Conservation (phyloP, 805 yeast species). For the Diddensiella caesifluorescens region DNA sequence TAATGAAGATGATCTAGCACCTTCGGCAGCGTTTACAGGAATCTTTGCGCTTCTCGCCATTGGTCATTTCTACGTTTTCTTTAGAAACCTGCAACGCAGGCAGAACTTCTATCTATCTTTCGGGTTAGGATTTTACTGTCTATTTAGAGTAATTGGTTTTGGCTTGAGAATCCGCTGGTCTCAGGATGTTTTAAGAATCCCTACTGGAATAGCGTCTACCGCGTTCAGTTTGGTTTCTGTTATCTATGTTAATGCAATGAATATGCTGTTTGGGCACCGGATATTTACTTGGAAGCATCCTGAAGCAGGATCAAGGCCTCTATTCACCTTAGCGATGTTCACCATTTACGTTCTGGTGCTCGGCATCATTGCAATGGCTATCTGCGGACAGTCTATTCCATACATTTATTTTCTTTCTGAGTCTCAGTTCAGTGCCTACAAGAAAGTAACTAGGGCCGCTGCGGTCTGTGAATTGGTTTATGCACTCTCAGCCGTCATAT, state of each 20-base stretch:
- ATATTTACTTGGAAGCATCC: slow-evolving; percentile 76
- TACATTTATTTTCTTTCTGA: slow-evolving; percentile 42
- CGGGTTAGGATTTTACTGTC: slow-evolving; percentile 49
- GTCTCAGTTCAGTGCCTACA: slow-evolving; percentile 35
- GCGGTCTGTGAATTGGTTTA: slow-evolving; percentile 44
- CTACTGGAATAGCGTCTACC: slow-evolving; percentile 52
- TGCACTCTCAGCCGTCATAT: slow-evolving; percentile 46
- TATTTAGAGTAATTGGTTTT: slow-evolving; percentile 54
- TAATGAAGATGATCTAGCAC: slow-evolving; percentile 47
- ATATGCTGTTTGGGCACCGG: slow-evolving; percentile 64
- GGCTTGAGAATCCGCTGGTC: slow-evolving; percentile 57
- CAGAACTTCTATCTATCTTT: slow-evolving; percentile 56
- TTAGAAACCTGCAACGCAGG: slow-evolving; percentile 45
- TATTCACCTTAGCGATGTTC: slow-evolving; percentile 44
- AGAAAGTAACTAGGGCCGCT: slow-evolving; percentile 49
- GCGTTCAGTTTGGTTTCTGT: slow-evolving; percentile 55
- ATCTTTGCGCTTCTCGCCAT: slow-evolving; percentile 46
- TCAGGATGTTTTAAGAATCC: slow-evolving; percentile 40
- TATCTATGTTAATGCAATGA: slow-evolving; percentile 51
- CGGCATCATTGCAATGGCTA: slow-evolving; percentile 61
- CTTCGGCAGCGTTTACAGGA: slow-evolving; percentile 52
- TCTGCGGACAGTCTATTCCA: slow-evolving; percentile 58
- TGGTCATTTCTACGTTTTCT: slow-evolving; percentile 44
- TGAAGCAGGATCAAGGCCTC: slow-evolving; percentile 47
- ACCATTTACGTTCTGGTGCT: slow-evolving; percentile 47